These are phyloP conservation scores for Kwoniella mangroviensis DNA, from an alignment of 768 basidiomycete species.

Conservation along the genomic window DNA sequence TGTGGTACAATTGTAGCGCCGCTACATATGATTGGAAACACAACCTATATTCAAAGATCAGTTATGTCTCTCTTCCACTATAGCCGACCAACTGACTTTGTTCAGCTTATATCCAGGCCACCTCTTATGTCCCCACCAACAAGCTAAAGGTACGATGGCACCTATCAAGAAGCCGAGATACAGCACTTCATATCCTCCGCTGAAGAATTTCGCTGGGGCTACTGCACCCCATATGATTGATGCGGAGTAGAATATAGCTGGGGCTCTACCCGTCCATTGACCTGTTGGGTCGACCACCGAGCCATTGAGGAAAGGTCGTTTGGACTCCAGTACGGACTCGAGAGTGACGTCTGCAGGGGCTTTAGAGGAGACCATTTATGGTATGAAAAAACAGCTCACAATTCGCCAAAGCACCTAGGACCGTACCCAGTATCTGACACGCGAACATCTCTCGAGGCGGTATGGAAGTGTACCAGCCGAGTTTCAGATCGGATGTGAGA, in stretches of 20 bases:
- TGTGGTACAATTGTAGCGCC: conserved; percentile 57
- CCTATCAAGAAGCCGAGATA: conserved; percentile 55
- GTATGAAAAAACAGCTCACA: too few species aligned
- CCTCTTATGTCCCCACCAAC: conserved; percentile 51
- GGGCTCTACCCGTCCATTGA: conserved; percentile 57
- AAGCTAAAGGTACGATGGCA: conserved; percentile 45
- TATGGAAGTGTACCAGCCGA: conserved; percentile 54
- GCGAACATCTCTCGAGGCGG: conserved; percentile 57
- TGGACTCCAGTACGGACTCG: conserved; percentile 51
- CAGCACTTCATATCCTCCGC: conserved; percentile 51
- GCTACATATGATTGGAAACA: conserved; percentile 56
- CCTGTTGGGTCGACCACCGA: conserved; percentile 53
- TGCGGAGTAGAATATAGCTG: conserved; percentile 56
- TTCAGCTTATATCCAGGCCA: conserved; percentile 51
- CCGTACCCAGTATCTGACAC: conserved; percentile 54
- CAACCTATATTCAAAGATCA: conserved; percentile 28
- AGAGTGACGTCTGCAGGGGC: conserved; percentile 50
- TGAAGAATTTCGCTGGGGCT: conserved; percentile 55
- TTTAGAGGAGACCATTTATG: too few species aligned
- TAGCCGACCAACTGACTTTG: conserved; percentile 36
- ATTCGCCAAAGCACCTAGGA: conserved; percentile 54
- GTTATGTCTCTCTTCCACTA: background rate
- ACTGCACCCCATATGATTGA: conserved; percentile 56
- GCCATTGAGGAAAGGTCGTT: conserved; percentile 55
- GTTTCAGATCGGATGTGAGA: conserved; percentile 55